Evolutionary conservation across 768 basidiomycete species (phyloP).

Genomic region (Leccinum aurantiacum): DNA sequence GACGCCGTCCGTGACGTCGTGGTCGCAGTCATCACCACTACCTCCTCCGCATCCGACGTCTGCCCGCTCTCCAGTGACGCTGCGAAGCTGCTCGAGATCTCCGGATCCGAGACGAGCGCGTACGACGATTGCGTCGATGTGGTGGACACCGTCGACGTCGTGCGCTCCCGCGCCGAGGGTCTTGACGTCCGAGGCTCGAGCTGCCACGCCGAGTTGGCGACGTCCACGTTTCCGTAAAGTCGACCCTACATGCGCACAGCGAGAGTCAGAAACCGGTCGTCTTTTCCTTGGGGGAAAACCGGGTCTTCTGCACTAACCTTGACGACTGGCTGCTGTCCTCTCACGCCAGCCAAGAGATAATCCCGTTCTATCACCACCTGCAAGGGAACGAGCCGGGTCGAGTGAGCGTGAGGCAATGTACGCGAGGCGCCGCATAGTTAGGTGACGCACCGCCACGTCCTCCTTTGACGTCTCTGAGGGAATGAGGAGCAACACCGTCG

Average conservation of each 20-base stretch:
- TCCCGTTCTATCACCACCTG: constrained; percentile 75
- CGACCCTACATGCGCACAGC: constrained; percentile 55
- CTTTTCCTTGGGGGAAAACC: background rate
- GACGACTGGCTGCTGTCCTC: constrained; percentile 65
- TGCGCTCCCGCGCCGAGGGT: constrained; percentile 63
- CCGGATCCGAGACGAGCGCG: constrained; percentile 79
- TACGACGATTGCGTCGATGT: constrained; percentile 79
- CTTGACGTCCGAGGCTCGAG: constrained; percentile 63
- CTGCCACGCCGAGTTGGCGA: constrained; percentile 71
- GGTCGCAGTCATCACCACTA: constrained; percentile 21
- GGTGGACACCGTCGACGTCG: constrained; percentile 72
- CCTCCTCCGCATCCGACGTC: constrained; percentile 71
- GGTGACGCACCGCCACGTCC: constrained; percentile 58
- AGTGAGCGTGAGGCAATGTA: constrained; percentile 2
- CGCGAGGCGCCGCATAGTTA: background rate
- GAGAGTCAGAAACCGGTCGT: constrained; percentile 1
- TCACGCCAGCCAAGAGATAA: constrained; percentile 71
- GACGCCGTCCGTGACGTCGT: background rate
- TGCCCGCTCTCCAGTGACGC: constrained; percentile 77
- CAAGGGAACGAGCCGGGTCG: background rate
- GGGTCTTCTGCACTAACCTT: constrained; percentile 54
- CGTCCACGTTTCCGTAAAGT: constrained; percentile 69
- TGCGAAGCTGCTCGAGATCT: constrained; percentile 82
- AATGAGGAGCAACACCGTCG: constrained; percentile 72
- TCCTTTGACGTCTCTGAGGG: constrained; percentile 71